Conservation (phyloP, 345 rosid genomes). For the Heritiera fomes region DNA sequence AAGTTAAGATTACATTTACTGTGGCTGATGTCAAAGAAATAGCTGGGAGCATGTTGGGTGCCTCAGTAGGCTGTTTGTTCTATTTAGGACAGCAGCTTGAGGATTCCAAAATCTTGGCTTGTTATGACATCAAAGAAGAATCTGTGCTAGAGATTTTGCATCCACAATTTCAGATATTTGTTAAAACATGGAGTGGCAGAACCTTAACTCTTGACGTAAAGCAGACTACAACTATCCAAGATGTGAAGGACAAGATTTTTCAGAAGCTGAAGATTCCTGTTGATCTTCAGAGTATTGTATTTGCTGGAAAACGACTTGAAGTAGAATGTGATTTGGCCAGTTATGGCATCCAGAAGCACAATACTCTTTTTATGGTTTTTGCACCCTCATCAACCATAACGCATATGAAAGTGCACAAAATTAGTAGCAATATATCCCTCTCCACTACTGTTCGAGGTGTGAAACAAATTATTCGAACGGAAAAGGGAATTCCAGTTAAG, state of each 20-base stretch:
- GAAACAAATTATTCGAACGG: not conserved
- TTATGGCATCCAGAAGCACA: conserved; percentile 33
- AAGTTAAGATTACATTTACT: conserved; percentile 26
- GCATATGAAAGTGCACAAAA: not conserved
- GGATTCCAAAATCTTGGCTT: conserved; percentile 37
- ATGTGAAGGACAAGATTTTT: conserved; percentile 26
- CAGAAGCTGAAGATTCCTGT: conserved; percentile 21
- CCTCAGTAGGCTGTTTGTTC: conserved; percentile 10
- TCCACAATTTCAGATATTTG: conserved; percentile 31
- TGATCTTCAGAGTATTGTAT: conserved; percentile 13
- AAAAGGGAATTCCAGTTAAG: conserved; percentile 1
- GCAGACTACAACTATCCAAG: conserved; percentile 10
- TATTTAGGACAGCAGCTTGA: conserved; percentile 32
- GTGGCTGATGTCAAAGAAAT: conserved; percentile 36
- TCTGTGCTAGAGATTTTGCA: conserved; percentile 25
- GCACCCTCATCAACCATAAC: conserved; percentile 15
- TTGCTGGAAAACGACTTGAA: conserved; percentile 35
- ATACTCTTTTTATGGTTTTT: conserved; percentile 28
- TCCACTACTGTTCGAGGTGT: not conserved
- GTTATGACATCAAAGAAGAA: conserved; percentile 32
- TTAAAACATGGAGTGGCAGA: conserved; percentile 35
- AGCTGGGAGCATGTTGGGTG: conserved; percentile 18
- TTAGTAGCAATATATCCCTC: not conserved
- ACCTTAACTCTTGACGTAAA: conserved; percentile 38
- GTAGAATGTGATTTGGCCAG: conserved; percentile 23